phyloP scores from a whole-genome alignment of 169 alveolate genomes.

The Cryptosporidium meleagridis region DNA sequence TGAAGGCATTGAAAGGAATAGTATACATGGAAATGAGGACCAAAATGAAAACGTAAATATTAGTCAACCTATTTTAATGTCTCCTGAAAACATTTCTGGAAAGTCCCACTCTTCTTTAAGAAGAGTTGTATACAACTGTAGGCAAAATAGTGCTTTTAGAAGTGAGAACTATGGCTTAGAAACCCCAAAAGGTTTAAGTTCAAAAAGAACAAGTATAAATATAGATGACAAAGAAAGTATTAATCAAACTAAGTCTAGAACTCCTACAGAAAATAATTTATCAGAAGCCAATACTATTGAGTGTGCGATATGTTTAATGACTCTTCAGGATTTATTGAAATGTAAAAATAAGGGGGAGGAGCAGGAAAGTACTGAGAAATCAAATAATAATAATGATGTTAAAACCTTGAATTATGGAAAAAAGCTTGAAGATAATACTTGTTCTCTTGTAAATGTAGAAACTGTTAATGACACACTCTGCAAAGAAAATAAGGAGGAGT shows the following conservation, averaged over 20 bases:
- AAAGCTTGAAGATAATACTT: background rate
- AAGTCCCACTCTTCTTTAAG: conserved; percentile 50
- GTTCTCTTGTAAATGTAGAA: background rate
- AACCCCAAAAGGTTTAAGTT: conserved; percentile 30
- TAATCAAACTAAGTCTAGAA: background rate
- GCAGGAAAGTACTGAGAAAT: background rate
- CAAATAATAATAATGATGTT: background rate
- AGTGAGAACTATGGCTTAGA: conserved; percentile 37
- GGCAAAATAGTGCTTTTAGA: conserved; percentile 56
- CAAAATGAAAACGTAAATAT: background rate
- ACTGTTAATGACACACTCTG: background rate
- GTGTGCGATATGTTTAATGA: conserved; percentile 51
- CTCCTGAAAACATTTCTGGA: background rate
- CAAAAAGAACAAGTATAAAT: background rate
- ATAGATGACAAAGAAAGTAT: background rate
- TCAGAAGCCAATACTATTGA: background rate
- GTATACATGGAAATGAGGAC: background rate
- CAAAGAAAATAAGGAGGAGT: background rate
- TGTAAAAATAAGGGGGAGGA: background rate
- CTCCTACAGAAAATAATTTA: background rate
- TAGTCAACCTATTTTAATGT: background rate
- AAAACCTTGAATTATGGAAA: background rate
- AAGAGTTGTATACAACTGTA: conserved; percentile 50
- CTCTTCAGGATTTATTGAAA: conserved; percentile 26
- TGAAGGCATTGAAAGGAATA: background rate